These are phyloP conservation scores for Leccinum solheimii DNA, from an alignment of 1,284 basidiomycete genomes.

Conservation along the genomic window DNA sequence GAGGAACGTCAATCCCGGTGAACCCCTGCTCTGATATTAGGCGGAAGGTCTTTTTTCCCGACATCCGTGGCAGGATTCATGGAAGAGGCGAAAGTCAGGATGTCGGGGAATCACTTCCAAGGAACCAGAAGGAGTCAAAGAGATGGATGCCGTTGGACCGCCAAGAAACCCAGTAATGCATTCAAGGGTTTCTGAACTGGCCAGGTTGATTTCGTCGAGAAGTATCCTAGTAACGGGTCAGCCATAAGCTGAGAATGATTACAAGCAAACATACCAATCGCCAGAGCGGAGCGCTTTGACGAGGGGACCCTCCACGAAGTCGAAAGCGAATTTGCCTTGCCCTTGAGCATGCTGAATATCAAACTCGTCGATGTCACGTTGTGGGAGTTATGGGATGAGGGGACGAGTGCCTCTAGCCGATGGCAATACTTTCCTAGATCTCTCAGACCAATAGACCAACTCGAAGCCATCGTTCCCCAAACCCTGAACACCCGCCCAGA, in stretches of 20 bases:
- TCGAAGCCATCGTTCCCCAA: constrained; percentile 52
- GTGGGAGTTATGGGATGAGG: constrained; percentile 48
- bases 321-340: constrained; percentile 88
- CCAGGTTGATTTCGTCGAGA: constrained; percentile 96
- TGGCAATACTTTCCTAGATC: constrained; percentile 90
- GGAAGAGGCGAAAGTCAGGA: constrained; percentile 91
- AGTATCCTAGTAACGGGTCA: constrained; percentile 66
- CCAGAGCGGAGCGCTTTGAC: constrained; percentile 90
- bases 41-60: constrained; percentile 95
- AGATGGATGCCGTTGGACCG: constrained; percentile 85
- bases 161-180: constrained; percentile 87
- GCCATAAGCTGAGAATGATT: not conserved
- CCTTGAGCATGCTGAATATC: constrained; percentile 84
- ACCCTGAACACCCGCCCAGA: constrained; percentile 61
- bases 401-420: constrained; percentile 67
- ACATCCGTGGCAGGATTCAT: constrained; percentile 99
- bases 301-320: constrained; percentile 94
- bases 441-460: constrained; percentile 70
- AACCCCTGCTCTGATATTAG: constrained; percentile 87
- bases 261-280: constrained; percentile 70
- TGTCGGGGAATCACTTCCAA: constrained; percentile 90
- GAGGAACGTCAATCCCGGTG: constrained; percentile 93
- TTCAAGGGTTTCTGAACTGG: constrained; percentile 93
- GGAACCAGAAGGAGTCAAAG: constrained; percentile 76
- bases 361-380: constrained; percentile 75